Evolutionary conservation across 148 eudicot genomes (phyloP).

Genomic region (Vaccinium myrtillus): DNA sequence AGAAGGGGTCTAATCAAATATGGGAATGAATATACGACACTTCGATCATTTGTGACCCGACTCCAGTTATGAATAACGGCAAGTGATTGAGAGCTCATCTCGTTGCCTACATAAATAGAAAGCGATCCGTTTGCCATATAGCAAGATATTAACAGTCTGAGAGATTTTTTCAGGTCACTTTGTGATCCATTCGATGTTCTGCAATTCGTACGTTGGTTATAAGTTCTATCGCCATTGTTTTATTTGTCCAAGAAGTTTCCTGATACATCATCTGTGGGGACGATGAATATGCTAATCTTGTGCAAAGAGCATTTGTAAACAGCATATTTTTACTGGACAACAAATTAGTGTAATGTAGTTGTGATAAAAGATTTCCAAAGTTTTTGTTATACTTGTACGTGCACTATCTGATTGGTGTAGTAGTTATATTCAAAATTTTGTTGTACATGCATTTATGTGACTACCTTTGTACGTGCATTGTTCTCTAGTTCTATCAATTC

Average conservation of each 20-base stretch:
- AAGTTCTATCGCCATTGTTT: neutral
- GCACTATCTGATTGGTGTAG: neutral
- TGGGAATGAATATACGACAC: neutral
- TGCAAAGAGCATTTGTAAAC: neutral
- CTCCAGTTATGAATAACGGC: no score
- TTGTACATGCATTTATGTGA: neutral
- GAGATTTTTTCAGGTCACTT: neutral
- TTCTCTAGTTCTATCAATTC: no score
- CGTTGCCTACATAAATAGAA: neutral
- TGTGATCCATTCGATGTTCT: neutral
- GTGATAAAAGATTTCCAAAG: neutral
- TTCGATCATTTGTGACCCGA: neutral
- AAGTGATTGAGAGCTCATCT: neutral
- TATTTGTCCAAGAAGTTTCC: neutral
- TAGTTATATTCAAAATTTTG: neutral
- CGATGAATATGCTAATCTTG: neutral
- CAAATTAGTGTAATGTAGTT: neutral
- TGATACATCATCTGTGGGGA: neutral
- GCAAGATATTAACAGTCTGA: no score
- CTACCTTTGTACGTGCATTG: no score
- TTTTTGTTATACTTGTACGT: neutral
- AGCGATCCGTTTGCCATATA: neutral
- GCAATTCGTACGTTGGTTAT: neutral
- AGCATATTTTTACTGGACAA: neutral
- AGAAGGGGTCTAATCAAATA: conserved; percentile 23